These are phyloP conservation scores for Penicillium salamii DNA, from an alignment of 495 filamentous ascomycete genomes.

Conservation along the genomic window DNA sequence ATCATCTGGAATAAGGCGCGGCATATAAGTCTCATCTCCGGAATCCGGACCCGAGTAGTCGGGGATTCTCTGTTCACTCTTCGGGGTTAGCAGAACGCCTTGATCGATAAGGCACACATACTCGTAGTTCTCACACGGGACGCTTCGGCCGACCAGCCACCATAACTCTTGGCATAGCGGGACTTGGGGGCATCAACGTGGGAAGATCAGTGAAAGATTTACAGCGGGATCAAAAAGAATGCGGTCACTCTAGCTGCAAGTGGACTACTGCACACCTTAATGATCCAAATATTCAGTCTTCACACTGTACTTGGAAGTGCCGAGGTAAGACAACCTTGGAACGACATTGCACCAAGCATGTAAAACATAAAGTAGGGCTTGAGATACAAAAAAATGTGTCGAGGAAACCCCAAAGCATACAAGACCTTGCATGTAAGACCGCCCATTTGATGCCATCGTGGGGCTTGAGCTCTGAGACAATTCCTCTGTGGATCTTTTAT, in stretches of 20 bases:
- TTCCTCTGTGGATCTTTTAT: too few species aligned
- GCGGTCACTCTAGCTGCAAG: not conserved
- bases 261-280: conserved; percentile 2
- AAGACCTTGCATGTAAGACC: too few species aligned
- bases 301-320: not conserved
- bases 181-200: not conserved
- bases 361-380: too few species aligned
- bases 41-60: not conserved
- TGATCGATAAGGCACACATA: not conserved
- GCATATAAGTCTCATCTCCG: not conserved
- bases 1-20: too few species aligned
- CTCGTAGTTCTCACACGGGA: not conserved
- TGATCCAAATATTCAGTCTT: not conserved
- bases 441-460: too few species aligned
- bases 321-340: too few species aligned
- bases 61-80: too few species aligned
- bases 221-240: conserved; percentile 3
- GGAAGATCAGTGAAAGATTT: too few species aligned
- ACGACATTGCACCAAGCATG: too few species aligned
- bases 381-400: too few species aligned
- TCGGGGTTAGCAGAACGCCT: not conserved
- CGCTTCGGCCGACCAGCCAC: not conserved
- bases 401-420: too few species aligned
- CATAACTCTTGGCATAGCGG: not conserved
- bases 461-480: too few species aligned